Evolutionary conservation across 495 filamentous ascomycete genomes (phyloP), one percentile per base, ranked within the genome.

Genomic region (Bryoglossum gracile): DNA sequence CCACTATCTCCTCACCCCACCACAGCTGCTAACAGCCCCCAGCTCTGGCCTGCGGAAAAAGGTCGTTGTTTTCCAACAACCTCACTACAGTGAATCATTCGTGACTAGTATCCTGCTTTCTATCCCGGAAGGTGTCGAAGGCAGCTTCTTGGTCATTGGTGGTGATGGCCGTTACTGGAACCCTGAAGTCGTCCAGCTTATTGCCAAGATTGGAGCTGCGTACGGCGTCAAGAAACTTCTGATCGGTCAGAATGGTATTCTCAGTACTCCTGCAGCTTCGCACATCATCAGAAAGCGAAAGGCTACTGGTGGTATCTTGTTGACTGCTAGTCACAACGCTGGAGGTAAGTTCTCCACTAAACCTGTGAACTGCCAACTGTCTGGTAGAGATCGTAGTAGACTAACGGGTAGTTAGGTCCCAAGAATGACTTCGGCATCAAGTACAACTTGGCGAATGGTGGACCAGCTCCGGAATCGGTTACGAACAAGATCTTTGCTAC

Each of bases 151-250:
- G 53, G 92, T 98, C 67, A 95, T 98, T 68, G 92, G 89, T 60
- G 92, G 92, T 59, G 92, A 98, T 75, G 92, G 92, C 51, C 87
- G 92, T 48, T 97, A 82, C 77, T 96, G 86, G 79, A 98, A 98
- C 71, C 81, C 88, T 36, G 92, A 96, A 62, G 90, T 90, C 55
- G 84, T 94, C 57, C 89, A 95, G 70, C 72, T 94, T 67, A 96
- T 97, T 65, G 91, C 92, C 55, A 94, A 96, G 76, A 96, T 98
- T 59, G 82, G 88, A 59, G 86, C 87, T 52, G 92, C 90, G 54
- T 98, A 97, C 64, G 94, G 92, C 48, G 92, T 97, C 60, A 96
- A 95, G 86, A 98, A 97, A 81, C 79, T 98, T 14, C 66, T 97
- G 59, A 83, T 98, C 64, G 92, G 92, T 30, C 91, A 96, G 70